Base-by-base conservation (phyloP, 1,284 basidiomycete genomes). In the Pseudozyma thailandica region DNA sequence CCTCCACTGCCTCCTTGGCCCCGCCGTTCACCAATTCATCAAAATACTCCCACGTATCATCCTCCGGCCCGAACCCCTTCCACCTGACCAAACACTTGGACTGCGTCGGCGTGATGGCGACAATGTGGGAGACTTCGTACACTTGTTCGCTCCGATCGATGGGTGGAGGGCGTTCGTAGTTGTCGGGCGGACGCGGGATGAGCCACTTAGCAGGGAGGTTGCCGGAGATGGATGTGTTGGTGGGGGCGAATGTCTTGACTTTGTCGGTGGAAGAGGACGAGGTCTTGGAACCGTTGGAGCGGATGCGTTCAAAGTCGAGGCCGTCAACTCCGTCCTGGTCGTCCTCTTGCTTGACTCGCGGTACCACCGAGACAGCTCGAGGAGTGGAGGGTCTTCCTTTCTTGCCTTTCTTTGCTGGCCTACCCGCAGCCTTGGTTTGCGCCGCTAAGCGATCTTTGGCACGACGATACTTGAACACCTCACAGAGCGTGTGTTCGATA, bases 401-500 rank as follows among this genome's bases (percentile, higher is more conserved):
- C 16, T 37, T 50, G 8, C 52, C 47, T 13, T 50, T 46, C 31
- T 48, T 56, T 6, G 46, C 15, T 5, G 42, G 44, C 4, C 60
- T 13, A 4, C 46, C 48, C 0, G 27, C 28, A n/a, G 9, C 20
- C 2, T 25, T 41, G 6, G 38, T 8, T 13, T n/a, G 16, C n/a
- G 37, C 39, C 1, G 50, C 31, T 5, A 66, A 12, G 2, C 44
- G 35, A 5, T 15, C 33, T 41, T 47, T 57, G 8, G 55, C 81
- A n/a, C 89, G 86, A 20, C 86, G 82, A 62, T 89, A 90, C 75
- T 90, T 90, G 82, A 89, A 88, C 21, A 89, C 84, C 71, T 90
- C 89, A 76, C 89, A 90, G 18, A 90, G 79, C 0, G 87, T 85
- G 73, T 90, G 89, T 79, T 90, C 89, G 52, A 90, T 84, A 72